A percentile compares a stretch with the other conserved stretches of the same genome.
phyloP scores from a whole-genome alignment of 2,329 filamentous ascomycete species.

The Hortaea werneckii region DNA sequence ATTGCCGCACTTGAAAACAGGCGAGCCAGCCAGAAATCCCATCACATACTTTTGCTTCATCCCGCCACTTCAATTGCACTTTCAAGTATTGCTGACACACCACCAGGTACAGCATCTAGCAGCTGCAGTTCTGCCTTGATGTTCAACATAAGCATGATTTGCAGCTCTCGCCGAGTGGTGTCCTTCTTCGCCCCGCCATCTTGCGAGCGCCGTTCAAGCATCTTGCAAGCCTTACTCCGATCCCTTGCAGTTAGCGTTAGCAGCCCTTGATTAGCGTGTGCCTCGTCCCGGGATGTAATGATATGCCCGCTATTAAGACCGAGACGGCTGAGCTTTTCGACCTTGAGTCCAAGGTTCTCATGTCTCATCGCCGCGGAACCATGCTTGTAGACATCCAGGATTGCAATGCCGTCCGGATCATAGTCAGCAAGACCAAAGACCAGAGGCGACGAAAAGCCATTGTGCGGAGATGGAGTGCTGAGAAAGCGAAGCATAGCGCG shows the following conservation, averaged over 20 bases:
- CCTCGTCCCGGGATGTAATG: conserved; percentile 5
- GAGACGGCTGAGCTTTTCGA: conserved; percentile 52
- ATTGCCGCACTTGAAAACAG: no score
- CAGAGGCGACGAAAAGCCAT: conserved; percentile 35
- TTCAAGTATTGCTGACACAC: conserved; percentile 16
- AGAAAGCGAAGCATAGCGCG: conserved; percentile 53
- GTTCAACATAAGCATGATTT: conserved; percentile 63
- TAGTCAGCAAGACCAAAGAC: conserved; percentile 61
- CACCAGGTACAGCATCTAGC: conserved; percentile 18
- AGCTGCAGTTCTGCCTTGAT: conserved; percentile 67
- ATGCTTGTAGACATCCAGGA: conserved; percentile 62
- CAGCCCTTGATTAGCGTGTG: conserved; percentile 30
- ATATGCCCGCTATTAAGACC: conserved; percentile 42
- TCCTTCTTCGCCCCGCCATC: conserved; percentile 16
- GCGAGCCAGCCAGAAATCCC: no score
- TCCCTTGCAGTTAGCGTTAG: conserved; percentile 47
- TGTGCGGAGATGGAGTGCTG: conserved; percentile 34
- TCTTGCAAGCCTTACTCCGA: conserved; percentile 44
- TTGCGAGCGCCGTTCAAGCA: conserved; percentile 31
- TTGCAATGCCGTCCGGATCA: conserved; percentile 66
- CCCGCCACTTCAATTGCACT: not conserved
- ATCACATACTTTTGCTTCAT: not conserved
- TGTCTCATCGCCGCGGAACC: conserved; percentile 55
- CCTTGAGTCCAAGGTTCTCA: conserved; percentile 41
- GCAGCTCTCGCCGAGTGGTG: conserved; percentile 48